These are phyloP conservation scores for Salix arbutifolia DNA, from an alignment of 345 rosid species.

Conservation along the genomic window DNA sequence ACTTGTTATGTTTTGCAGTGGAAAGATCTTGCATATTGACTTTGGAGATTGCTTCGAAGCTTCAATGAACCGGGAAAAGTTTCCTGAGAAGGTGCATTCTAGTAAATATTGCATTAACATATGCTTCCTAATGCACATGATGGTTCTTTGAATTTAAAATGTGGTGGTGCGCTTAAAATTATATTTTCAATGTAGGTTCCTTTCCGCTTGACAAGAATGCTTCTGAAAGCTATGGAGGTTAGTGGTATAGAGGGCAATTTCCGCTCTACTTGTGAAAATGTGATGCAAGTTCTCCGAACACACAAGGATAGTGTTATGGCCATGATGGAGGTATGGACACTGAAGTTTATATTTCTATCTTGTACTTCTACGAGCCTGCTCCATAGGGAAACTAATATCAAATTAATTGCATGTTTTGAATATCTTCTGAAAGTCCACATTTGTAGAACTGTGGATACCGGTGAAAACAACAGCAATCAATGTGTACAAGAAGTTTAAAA, in stretches of 20 bases:
- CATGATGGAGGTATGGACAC: constrained; percentile 82
- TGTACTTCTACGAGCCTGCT: neutral
- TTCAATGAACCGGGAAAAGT: constrained; percentile 96
- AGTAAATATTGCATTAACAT: neutral
- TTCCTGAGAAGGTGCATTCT: constrained; percentile 80
- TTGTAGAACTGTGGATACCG: neutral
- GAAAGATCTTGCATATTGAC: constrained; percentile 95
- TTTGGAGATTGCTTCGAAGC: constrained; percentile 99
- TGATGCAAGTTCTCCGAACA: constrained; percentile 90
- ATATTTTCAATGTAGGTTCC: constrained; percentile 59
- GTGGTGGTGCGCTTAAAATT: neutral
- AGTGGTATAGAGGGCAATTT: constrained; percentile 97
- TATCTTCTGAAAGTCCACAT: neutral
- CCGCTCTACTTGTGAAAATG: constrained; percentile 91
- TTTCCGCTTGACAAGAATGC: constrained; percentile 98
- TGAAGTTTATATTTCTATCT: constrained; percentile 7
- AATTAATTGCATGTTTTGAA: neutral
- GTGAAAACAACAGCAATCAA: neutral
- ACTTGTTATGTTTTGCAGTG: constrained; percentile 48
- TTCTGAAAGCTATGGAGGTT: constrained; percentile 98
- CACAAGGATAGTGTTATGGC: constrained; percentile 96
- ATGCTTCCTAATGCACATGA: neutral
- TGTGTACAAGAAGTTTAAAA: neutral
- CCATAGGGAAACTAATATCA: neutral
- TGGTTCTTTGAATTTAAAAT: neutral